Conservation (phyloP, 352 stramenopile genomes). For the Globisporangium heterothallicum region DNA sequence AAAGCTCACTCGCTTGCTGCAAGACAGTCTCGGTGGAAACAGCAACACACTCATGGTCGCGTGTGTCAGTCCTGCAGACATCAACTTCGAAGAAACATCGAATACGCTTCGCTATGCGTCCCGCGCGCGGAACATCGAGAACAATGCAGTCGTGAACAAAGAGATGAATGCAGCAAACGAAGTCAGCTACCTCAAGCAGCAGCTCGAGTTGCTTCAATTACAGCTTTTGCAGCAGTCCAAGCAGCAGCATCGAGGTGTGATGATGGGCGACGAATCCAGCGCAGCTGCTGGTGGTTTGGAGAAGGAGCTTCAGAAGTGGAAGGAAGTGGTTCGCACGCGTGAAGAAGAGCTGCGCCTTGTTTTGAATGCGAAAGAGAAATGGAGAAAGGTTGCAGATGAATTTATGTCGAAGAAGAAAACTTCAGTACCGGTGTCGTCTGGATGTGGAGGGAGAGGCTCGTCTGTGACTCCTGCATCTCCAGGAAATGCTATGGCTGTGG, state of each 20-base stretch:
- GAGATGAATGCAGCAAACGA: constrained; percentile 89
- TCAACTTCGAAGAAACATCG: constrained; percentile 92
- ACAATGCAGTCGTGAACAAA: constrained; percentile 96
- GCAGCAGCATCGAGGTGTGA: not conserved
- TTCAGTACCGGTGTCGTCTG: not conserved
- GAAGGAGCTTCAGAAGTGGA: constrained; percentile 22
- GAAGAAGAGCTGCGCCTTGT: constrained; percentile 42
- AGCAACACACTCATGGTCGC: constrained; percentile 91
- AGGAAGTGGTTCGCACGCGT: constrained; percentile 20
- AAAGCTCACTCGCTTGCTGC: constrained; percentile 87
- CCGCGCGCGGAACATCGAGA: constrained; percentile 98
- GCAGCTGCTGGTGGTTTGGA: not conserved
- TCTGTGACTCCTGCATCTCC: constrained; percentile 3
- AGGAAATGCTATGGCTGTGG: constrained; percentile 20
- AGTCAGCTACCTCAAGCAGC: constrained; percentile 52
- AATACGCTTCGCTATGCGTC: constrained; percentile 95
- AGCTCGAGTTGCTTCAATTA: constrained; percentile 59
- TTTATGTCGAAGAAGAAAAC: constrained; percentile 24
- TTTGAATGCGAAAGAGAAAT: constrained; percentile 56
- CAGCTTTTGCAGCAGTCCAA: constrained; percentile 45
- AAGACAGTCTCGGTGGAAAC: constrained; percentile 87
- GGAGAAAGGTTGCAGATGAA: constrained; percentile 53
- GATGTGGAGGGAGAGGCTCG: constrained; percentile 1
- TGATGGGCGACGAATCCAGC: not conserved
- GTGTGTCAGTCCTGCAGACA: constrained; percentile 68